phyloP scores from a whole-genome alignment of 768 basidiomycete genomes.

The Kwoniella europaea region DNA sequence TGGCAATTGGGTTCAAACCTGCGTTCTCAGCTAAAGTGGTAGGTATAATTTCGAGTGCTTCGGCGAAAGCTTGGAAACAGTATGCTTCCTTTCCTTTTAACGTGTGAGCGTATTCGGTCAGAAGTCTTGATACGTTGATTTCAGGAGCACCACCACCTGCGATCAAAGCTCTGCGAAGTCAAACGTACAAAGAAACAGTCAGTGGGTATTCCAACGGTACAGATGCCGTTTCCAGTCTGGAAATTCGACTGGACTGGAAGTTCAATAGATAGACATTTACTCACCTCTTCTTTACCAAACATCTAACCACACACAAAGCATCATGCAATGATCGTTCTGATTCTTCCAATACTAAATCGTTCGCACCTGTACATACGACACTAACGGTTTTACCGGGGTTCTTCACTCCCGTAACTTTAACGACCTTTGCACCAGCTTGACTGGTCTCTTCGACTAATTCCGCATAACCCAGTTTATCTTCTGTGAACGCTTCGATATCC shows the following conservation, averaged over 20 bases:
- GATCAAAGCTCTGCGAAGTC: slow-evolving; percentile 73
- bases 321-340: slow-evolving; percentile 97
- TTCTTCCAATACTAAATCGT: slow-evolving; percentile 92
- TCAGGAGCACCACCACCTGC: slow-evolving; percentile 97
- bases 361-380: slow-evolving; percentile 91
- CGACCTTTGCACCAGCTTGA: slow-evolving; percentile 79
- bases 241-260: too few relatives aligned
- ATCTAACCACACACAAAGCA: slow-evolving; percentile 97
- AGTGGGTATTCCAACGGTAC: not conserved
- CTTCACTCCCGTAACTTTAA: slow-evolving; percentile 91
- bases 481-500: slow-evolving; percentile 95
- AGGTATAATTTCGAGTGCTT: slow-evolving; percentile 96
- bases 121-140: slow-evolving; percentile 89
- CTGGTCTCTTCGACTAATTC: slow-evolving; percentile 91
- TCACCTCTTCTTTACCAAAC: slow-evolving; percentile 96
- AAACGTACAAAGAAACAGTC: not conserved
- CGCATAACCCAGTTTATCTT: slow-evolving; percentile 96
- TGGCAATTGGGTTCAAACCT: slow-evolving; percentile 94
- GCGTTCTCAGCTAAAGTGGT: slow-evolving; percentile 98
- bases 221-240: too few relatives aligned
- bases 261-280: slow-evolving; percentile 35
- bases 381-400: slow-evolving; percentile 93
- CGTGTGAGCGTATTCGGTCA: slow-evolving; percentile 88
- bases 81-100: slow-evolving; percentile 98
- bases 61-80: slow-evolving; percentile 98